Evolutionary conservation across 208 protist species (phyloP).

Genomic region (Leishmania amazonensis): DNA sequence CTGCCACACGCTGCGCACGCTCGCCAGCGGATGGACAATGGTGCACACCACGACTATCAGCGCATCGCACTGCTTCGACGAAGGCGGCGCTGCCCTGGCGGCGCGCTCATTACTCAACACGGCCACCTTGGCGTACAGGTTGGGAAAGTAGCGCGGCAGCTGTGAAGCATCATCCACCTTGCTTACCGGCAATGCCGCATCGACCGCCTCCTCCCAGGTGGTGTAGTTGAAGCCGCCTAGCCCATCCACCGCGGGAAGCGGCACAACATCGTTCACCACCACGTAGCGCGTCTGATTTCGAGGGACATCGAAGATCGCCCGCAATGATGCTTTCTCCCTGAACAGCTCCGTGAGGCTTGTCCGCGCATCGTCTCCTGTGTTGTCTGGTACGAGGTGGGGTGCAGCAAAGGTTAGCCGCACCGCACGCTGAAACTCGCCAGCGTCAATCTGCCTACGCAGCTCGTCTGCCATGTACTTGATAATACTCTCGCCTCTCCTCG

Average conservation of each 20-base stretch:
- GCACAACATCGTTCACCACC: slow-evolving; percentile 14
- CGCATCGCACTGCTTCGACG: slow-evolving; percentile 10
- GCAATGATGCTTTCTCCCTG: background rate
- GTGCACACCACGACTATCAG: slow-evolving; percentile 11
- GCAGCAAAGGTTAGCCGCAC: background rate
- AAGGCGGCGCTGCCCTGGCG: background rate
- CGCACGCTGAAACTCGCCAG: background rate
- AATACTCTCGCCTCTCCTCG: slow-evolving; percentile 1
- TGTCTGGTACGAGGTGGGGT: background rate
- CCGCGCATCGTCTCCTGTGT: background rate
- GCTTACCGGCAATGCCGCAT: slow-evolving; percentile 14
- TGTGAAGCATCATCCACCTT: slow-evolving; percentile 15
- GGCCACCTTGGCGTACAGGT: slow-evolving; percentile 3
- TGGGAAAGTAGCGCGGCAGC: slow-evolving; percentile 22
- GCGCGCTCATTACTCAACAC: background rate
- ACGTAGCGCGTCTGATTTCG: slow-evolving; percentile 3
- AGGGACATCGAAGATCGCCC: background rate
- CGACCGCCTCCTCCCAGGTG: slow-evolving; percentile 11
- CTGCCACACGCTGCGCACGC: slow-evolving; percentile 14
- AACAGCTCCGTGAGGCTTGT: background rate
- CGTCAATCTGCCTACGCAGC: background rate
- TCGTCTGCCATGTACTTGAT: slow-evolving; percentile 25
- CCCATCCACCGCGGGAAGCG: background rate
- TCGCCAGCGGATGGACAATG: slow-evolving; percentile 9
- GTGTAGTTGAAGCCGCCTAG: background rate